phyloP scores from a whole-genome alignment of 192 early-diverging fungal genomes.

The Phycomyces nitens region DNA sequence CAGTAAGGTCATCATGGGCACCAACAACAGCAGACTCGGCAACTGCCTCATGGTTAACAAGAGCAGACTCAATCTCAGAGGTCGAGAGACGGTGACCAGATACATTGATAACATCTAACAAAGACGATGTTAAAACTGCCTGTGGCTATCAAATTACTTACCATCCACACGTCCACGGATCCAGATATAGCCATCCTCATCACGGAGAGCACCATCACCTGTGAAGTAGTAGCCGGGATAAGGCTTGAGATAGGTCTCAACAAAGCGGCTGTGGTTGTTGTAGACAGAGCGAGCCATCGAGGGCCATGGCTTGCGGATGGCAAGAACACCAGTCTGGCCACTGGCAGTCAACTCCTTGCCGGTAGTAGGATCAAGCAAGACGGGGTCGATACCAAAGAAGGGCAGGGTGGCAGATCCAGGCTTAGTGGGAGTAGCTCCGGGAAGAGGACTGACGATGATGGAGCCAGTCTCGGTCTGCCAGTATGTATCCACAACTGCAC shows the following conservation, averaged over 20 bases:
- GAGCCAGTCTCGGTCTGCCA: constrained; percentile 94
- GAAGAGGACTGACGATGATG: constrained; percentile 86
- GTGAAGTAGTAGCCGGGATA: constrained; percentile 95
- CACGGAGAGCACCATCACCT: constrained; percentile 88
- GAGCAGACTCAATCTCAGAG: constrained; percentile 91
- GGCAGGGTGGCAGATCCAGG: constrained; percentile 93
- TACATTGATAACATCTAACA: constrained; percentile 91
- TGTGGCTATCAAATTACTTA: neutral
- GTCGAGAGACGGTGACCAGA: constrained; percentile 90
- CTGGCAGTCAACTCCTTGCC: constrained; percentile 78
- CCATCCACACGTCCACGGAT: constrained; percentile 80
- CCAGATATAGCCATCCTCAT: constrained; percentile 95
- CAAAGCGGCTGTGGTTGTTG: constrained; percentile 84
- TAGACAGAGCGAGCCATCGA: constrained; percentile 89
- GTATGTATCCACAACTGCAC: constrained; percentile 95
- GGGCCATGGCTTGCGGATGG: constrained; percentile 83
- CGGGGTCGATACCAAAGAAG: constrained; percentile 93
- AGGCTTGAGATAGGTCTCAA: constrained; percentile 89
- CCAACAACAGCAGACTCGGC: constrained; percentile 94
- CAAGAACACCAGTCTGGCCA: constrained; percentile 86
- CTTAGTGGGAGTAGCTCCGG: constrained; percentile 84
- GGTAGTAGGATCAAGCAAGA: constrained; percentile 77
- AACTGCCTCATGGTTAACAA: constrained; percentile 73
- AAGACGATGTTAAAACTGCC: neutral
- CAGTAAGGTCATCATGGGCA: constrained; percentile 80